Conservation (phyloP, 2,329 filamentous ascomycete genomes). For the Apiospora arundinis region DNA sequence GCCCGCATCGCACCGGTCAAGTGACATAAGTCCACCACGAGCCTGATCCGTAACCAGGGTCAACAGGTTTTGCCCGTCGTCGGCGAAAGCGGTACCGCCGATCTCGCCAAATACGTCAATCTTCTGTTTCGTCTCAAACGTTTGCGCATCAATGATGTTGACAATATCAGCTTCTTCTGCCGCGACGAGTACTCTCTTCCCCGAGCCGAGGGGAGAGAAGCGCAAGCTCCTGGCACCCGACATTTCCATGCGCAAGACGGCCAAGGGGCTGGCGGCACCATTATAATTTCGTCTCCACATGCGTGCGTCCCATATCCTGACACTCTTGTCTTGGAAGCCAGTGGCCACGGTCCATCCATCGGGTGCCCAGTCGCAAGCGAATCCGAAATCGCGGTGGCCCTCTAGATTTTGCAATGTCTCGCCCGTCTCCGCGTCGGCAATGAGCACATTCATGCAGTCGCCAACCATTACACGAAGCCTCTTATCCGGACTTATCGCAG, state of each 20-base stretch:
- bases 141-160: slow-evolving; percentile 72
- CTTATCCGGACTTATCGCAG: slow-evolving; percentile 73
- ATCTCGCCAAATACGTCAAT: slow-evolving; percentile 79
- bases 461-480: slow-evolving; percentile 77
- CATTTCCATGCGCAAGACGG: slow-evolving; percentile 68
- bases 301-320: slow-evolving; percentile 79
- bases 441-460: slow-evolving; percentile 68
- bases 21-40: slow-evolving; percentile 71
- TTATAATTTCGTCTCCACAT: slow-evolving; percentile 63
- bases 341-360: slow-evolving; percentile 80
- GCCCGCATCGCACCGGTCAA: slow-evolving; percentile 56
- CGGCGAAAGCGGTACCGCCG: slow-evolving; percentile 70
- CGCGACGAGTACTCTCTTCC: slow-evolving; percentile 69
- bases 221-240: slow-evolving; percentile 71
- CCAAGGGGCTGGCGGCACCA: slow-evolving; percentile 54
- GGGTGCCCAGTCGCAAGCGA: slow-evolving; percentile 81
- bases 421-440: slow-evolving; percentile 73
- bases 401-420: slow-evolving; percentile 61
- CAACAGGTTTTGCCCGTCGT: slow-evolving; percentile 71
- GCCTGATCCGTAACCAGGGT: slow-evolving; percentile 70
- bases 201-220: slow-evolving; percentile 75
- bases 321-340: slow-evolving; percentile 74
- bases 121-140: slow-evolving; percentile 69
- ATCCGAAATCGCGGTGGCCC: slow-evolving; percentile 74
- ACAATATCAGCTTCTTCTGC: slow-evolving; percentile 80